Evolutionary conservation across 2,329 filamentous ascomycete genomes (phyloP).

Genomic region (Hypocreales sp.): DNA sequence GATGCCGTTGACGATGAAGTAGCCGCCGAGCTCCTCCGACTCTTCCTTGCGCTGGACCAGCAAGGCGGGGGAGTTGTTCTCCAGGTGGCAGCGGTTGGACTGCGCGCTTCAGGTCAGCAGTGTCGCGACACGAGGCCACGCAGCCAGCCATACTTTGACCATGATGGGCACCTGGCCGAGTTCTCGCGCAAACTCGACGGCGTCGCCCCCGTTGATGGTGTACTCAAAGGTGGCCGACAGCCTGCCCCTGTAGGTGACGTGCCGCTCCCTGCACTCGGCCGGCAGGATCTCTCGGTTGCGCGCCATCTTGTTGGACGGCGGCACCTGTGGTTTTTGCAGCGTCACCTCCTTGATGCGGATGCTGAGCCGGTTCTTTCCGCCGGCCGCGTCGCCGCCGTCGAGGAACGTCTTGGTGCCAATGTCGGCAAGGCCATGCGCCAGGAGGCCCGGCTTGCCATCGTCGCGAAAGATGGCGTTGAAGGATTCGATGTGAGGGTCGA

Average conservation of each 20-base stretch:
- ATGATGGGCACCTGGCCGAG: conserved; percentile 85
- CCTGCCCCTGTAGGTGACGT: conserved; percentile 79
- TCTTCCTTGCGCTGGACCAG: conserved; percentile 85
- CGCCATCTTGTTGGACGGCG: conserved; percentile 69
- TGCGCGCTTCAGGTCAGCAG: too few relatives aligned
- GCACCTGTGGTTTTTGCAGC: conserved; percentile 68
- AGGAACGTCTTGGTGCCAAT: conserved; percentile 82
- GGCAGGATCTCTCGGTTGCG: conserved; percentile 77
- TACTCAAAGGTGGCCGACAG: conserved; percentile 75
- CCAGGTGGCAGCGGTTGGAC: conserved; percentile 83
- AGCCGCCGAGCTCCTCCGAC: conserved; percentile 88
- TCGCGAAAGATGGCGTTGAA: conserved; percentile 81
- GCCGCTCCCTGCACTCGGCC: conserved; percentile 85
- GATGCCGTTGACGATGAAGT: conserved; percentile 95
- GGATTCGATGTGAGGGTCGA: conserved; percentile 84
- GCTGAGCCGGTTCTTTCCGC: conserved; percentile 56
- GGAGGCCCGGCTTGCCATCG: conserved; percentile 39
- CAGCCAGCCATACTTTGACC: conserved; percentile 81
- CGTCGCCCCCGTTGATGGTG: conserved; percentile 72
- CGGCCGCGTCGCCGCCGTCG: conserved; percentile 57
- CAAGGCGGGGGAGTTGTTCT: conserved; percentile 67
- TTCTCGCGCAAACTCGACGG: conserved; percentile 69
- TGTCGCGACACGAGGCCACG: too few relatives aligned
- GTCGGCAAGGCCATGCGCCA: conserved; percentile 67
- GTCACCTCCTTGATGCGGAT: conserved; percentile 70